Evolutionary conservation across 331 rosid species (phyloP).

Genomic region (Quercus phellos): DNA sequence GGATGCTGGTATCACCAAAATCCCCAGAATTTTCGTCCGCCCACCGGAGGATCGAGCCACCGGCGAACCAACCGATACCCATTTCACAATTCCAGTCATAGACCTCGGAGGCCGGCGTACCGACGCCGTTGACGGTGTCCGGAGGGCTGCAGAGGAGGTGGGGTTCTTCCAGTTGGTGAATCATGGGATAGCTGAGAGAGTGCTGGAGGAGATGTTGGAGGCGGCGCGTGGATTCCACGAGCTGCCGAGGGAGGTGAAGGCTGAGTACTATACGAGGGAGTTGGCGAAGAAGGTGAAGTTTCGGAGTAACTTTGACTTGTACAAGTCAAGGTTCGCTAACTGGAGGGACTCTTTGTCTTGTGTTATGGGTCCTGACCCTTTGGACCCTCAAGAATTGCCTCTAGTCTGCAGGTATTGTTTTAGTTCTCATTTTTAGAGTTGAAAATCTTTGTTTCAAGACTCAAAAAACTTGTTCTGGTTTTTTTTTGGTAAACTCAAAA

Average conservation of each 20-base stretch:
- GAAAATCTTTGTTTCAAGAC: too few species aligned
- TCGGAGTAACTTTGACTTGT: conserved; percentile 46
- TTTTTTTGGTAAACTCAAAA: too few species aligned
- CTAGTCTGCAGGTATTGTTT: conserved; percentile 31
- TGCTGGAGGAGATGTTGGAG: conserved; percentile 32
- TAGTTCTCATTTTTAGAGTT: neutral
- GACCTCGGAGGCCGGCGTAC: conserved; percentile 21
- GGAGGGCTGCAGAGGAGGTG: conserved; percentile 33
- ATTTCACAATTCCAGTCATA: conserved; percentile 26
- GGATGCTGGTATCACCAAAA: conserved; percentile 17
- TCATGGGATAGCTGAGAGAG: conserved; percentile 30
- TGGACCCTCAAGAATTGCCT: conserved; percentile 36
- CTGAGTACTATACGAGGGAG: conserved; percentile 31
- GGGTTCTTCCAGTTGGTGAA: conserved; percentile 59
- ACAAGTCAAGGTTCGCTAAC: conserved; percentile 20
- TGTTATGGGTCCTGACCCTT: conserved; percentile 37
- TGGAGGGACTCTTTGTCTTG: conserved; percentile 54
- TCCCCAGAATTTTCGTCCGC: conserved; percentile 14
- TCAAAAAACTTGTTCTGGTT: too few species aligned
- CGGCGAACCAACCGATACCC: neutral
- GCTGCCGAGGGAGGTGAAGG: conserved; percentile 42
- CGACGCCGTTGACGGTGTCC: conserved; percentile 20
- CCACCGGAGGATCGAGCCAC: neutral
- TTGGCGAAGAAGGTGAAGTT: conserved; percentile 22
- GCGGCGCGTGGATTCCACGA: conserved; percentile 38